Base-by-base conservation (phyloP, 78 protist species). In the Chrysochromulina parva region DNA sequence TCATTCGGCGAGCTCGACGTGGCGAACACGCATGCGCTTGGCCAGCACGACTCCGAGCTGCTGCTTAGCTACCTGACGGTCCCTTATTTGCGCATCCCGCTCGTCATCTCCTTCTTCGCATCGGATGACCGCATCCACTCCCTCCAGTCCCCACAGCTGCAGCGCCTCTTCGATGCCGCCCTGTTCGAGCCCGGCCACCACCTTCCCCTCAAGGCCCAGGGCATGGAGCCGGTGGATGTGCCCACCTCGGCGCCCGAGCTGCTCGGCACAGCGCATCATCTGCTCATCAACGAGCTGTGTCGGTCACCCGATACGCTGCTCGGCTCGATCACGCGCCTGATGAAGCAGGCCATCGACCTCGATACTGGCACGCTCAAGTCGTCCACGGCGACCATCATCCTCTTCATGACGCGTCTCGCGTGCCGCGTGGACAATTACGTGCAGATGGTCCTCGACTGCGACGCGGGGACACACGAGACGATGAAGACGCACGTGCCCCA, bases 61-160 rank as follows among this genome's bases (percentile, higher is more conserved):
- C 91, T 93, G 24, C 48, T 90, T n/a, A 74, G 86, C 53, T 85
- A 85, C 86, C 93, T 93, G 47, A 90, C 93, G 1, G 91, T 47
- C 57, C 94, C 94, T 22, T 92, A 92, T 88, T 0, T 92, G 67
- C 89, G 94, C n/a, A 88, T 92, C 50, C 94, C 94, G 59, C 88
- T 92, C 38, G 53, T 92, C 26, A 54, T 78, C 14, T 16, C 19
- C 55, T 92, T 92, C 91, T 82, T 92, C 67, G 47, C 80, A n/a
- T 58, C 69, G 20, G 78, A 88, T 52, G 84, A 76, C 28, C 87
- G 92, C 22, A 54, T 92, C n/a, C 88, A 69, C 50, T 1, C 66
- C 26, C 92, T 92, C 22, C 59, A 28, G 55, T 47, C 22, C 20
- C 17, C 55, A 48, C 28, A 28, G 50, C 50, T 48, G 55, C 82